Percentiles rank a stretch among this genome's conserved stretches.
These are phyloP conservation scores for Scedosporium apiospermum DNA, from an alignment of 2,329 filamentous ascomycete species.

Conservation along the genomic window DNA sequence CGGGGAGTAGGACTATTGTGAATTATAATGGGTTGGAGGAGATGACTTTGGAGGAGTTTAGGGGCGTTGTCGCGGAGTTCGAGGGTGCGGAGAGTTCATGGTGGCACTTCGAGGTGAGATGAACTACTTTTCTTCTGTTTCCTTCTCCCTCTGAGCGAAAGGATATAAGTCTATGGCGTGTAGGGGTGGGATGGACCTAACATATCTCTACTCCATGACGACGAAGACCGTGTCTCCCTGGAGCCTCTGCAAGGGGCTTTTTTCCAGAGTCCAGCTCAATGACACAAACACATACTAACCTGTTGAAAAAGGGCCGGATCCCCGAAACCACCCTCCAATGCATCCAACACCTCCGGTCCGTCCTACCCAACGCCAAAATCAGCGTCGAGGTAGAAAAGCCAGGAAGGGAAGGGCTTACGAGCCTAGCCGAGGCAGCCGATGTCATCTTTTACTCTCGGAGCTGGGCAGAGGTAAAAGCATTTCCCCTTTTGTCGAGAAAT, in stretches of 20 bases:
- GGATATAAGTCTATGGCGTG: not conserved
- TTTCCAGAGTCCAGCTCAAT: no score
- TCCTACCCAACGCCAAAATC: constrained; percentile 35
- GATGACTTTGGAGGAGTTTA: constrained; percentile 56
- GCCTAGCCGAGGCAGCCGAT: constrained; percentile 53
- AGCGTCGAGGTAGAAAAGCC: constrained; percentile 70
- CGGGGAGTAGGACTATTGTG: constrained; percentile 58
- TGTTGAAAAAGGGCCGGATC: constrained; percentile 45
- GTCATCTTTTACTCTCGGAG: constrained; percentile 64
- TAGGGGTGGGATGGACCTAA: not conserved
- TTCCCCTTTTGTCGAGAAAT: not conserved
- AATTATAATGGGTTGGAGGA: constrained; percentile 60
- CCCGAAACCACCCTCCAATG: constrained; percentile 51
- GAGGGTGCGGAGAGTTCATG: constrained; percentile 32
- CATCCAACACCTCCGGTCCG: constrained; percentile 43
- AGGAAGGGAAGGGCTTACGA: constrained; percentile 45
- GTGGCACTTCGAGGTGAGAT: constrained; percentile 63
- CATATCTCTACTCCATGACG: not conserved
- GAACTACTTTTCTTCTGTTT: not conserved
- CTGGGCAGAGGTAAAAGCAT: constrained; percentile 53
- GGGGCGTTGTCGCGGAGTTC: constrained; percentile 28
- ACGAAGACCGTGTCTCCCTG: not conserved
- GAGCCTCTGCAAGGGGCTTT: no score
- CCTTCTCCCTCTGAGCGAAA: not conserved
- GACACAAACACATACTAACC: not conserved